A percentile compares a stretch with the other conserved stretches of the same genome.
phyloP scores from a whole-genome alignment of 2,329 filamentous ascomycete species.

The Aspergillus sp. region DNA sequence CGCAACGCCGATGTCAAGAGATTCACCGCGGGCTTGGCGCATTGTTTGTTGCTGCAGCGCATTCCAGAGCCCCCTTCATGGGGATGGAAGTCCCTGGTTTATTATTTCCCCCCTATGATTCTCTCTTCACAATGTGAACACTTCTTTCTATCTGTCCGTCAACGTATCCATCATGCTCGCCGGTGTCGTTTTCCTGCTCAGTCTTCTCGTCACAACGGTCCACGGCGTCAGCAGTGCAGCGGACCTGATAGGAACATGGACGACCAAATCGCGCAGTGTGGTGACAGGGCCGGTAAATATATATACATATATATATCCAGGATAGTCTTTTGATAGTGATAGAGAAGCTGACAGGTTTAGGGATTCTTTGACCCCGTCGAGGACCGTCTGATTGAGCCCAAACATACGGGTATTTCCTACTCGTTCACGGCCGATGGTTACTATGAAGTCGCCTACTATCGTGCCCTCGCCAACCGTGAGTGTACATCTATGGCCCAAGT shows the following conservation, averaged over 20 bases:
- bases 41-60: not conserved
- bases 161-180: slow-evolving; percentile 18
- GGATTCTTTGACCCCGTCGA: slow-evolving; percentile 61
- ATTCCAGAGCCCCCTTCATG: slow-evolving; percentile 1
- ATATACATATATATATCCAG: too few relatives aligned
- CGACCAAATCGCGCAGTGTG: slow-evolving; percentile 60
- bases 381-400: slow-evolving; percentile 59
- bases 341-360: slow-evolving; percentile 29
- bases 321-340: too few relatives aligned
- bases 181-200: slow-evolving; percentile 18
- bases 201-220: slow-evolving; percentile 29
- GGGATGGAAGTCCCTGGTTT: not conserved
- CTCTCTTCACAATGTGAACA: too few relatives aligned
- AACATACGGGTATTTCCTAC: slow-evolving; percentile 61
- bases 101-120: slow-evolving; percentile 2
- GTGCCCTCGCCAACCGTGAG: slow-evolving; percentile 61
- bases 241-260: slow-evolving; percentile 60
- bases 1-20: too few relatives aligned
- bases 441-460: slow-evolving; percentile 63
- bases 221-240: slow-evolving; percentile 39
- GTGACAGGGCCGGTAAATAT: slow-evolving; percentile 57
- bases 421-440: slow-evolving; percentile 61
- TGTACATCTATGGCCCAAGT: slow-evolving; percentile 10
- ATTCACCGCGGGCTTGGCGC: not conserved
- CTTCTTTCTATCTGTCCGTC: too few relatives aligned